Percentiles rank a stretch among this genome's conserved stretches.
Conservation (phyloP, 352 stramenopile species). For the Phytophthora litchii region DNA sequence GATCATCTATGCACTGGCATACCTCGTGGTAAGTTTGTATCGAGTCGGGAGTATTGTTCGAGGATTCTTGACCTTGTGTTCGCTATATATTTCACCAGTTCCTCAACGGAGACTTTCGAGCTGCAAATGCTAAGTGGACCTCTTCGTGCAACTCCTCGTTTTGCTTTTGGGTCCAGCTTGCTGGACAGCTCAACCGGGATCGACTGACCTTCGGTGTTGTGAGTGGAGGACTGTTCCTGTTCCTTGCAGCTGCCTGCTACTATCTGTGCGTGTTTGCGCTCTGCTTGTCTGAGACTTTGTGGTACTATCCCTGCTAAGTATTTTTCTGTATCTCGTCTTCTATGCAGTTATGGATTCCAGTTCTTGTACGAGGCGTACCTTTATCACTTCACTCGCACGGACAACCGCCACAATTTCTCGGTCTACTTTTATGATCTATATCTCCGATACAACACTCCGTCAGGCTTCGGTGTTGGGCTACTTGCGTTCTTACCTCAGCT, state of each 20-base stretch:
- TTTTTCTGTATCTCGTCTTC: neutral
- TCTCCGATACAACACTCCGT: constrained; percentile 88
- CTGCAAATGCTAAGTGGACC: constrained; percentile 52
- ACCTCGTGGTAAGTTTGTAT: constrained; percentile 71
- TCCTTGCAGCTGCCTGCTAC: constrained; percentile 87
- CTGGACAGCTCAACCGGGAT: constrained; percentile 65
- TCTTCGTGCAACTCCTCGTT: constrained; percentile 53
- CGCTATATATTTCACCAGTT: constrained; percentile 43
- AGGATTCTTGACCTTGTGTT: neutral
- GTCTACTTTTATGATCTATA: constrained; percentile 99
- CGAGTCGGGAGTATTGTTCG: neutral
- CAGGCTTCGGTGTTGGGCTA: constrained; percentile 77
- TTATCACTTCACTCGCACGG: constrained; percentile 98
- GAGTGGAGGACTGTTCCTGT: constrained; percentile 85
- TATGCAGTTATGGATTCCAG: constrained; percentile 83
- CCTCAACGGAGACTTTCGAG: constrained; percentile 68
- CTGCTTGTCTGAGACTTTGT: neutral
- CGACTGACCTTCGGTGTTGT: constrained; percentile 91
- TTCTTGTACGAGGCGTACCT: constrained; percentile 97
- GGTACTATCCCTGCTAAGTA: constrained; percentile 3
- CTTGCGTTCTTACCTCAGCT: constrained; percentile 88
- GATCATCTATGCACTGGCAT: constrained; percentile 95
- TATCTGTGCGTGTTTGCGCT: constrained; percentile 59
- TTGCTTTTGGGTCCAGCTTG: constrained; percentile 60
- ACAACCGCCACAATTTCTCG: constrained; percentile 99